Conservation (phyloP, 2,329 filamentous ascomycete species). For the Ceratocystiopsis sp. region DNA sequence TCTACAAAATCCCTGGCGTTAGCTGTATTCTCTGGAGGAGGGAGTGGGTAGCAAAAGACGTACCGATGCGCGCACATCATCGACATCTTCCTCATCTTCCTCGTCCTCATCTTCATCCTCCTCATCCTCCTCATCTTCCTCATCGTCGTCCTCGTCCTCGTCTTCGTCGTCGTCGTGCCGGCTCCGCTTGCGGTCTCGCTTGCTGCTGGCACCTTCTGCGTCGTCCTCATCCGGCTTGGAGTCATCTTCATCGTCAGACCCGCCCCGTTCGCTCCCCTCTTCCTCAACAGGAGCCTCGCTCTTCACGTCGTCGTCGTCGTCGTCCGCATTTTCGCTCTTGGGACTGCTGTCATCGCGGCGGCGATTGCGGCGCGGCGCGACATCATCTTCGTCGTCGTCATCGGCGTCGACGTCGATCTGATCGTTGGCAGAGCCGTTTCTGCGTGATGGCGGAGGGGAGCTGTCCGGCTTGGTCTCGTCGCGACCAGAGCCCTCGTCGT, state of each 20-base stretch:
- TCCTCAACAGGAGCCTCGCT: slow-evolving; percentile 19
- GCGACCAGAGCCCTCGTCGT: slow-evolving; percentile 38
- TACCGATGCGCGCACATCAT: slow-evolving; percentile 28
- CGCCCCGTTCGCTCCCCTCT: slow-evolving; percentile 17
- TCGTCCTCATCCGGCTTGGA: slow-evolving; percentile 15
- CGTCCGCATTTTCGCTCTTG: slow-evolving; percentile 15
- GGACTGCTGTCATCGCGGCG: slow-evolving; percentile 17
- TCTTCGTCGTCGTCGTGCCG: slow-evolving; percentile 5
- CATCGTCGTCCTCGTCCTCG: slow-evolving; percentile 1
- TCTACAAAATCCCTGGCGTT: slow-evolving; percentile 18
- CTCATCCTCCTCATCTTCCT: slow-evolving; percentile 14
- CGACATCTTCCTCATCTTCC: slow-evolving; percentile 21
- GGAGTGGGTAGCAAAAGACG: neutral
- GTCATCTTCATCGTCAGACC: slow-evolving; percentile 10
- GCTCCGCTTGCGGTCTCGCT: slow-evolving; percentile 1
- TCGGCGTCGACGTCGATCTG: slow-evolving; percentile 16
- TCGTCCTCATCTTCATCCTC: slow-evolving; percentile 15
- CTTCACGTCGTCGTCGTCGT: slow-evolving; percentile 19
- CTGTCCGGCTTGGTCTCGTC: slow-evolving; percentile 15
- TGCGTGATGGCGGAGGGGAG: slow-evolving; percentile 7
- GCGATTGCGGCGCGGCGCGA: neutral
- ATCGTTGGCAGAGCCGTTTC: slow-evolving; percentile 10
- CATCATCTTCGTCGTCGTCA: slow-evolving; percentile 1
- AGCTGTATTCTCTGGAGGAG: neutral
- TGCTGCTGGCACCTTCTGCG: neutral